Evolutionary conservation across 1,284 basidiomycete genomes (phyloP), one percentile per base, ranked within the genome.

Genomic region (Marasmius tenuissimus): DNA sequence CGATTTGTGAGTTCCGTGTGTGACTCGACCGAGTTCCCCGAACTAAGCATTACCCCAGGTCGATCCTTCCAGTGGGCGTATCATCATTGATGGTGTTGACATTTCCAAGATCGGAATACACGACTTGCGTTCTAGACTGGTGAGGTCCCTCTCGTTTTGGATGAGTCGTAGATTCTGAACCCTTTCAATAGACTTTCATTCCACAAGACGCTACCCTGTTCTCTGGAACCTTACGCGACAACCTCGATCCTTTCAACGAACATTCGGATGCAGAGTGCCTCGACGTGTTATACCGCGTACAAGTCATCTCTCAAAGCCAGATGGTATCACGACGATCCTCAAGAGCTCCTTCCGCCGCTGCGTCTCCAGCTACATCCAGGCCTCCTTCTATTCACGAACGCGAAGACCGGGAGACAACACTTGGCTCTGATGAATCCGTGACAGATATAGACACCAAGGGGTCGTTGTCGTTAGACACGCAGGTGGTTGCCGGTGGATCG

Each of bases 31-130:
- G 37, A 22, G 47, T 14, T 34, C 40, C 34, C 35, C 27, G 27
- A 20, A 34, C 53, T 64, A 45, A 61, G 48, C 18, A 9, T n/a
- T 20, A 47, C 33, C 57, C 1, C 54, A 87, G 85, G 82, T 91
- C 7, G 96, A 98, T 69, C 94, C 95, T 0, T 79, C 84, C 1
- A 76, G 78, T 10, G 96, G 96, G 0, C 84, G 80, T 53, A 96
- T 98, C 64, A 58, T 90, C 58, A 87, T 97, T 48, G 94, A 96
- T 67, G 94, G 94, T 0, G 88, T 97, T 66, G 94, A 97, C 72
- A 93, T 97, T 61, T 88, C 91, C 0, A 87, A 78, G 5, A 96
- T 98, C 64, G 95, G 95, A 1, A 78, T 97, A 22, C 84, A 93
- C 70, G 94, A 96, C 73, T 72, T 97, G 59, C 84, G 94, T 38